phyloP scores from a whole-genome alignment of 1,284 basidiomycete genomes.

The Ceratobasidium sp. region DNA sequence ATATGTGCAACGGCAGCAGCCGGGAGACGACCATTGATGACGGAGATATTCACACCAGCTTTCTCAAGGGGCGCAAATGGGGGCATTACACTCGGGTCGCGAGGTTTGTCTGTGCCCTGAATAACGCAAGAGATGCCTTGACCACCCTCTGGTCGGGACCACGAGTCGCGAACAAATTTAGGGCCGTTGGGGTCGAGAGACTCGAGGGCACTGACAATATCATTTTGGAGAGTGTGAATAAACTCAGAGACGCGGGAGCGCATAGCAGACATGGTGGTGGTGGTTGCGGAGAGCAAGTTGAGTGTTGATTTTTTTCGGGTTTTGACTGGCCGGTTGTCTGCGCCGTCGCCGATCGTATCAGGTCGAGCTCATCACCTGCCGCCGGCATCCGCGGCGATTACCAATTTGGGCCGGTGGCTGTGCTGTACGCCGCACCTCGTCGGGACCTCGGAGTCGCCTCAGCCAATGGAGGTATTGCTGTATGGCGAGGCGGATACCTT shows the following conservation, averaged over 20 bases:
- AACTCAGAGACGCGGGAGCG: constrained; percentile 81
- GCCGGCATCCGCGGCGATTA: no score
- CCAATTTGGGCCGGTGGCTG: no score
- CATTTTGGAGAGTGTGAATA: constrained; percentile 78
- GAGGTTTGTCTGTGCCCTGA: constrained; percentile 59
- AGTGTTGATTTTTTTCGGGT: no score
- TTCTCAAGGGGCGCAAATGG: constrained; percentile 74
- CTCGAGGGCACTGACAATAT: constrained; percentile 83
- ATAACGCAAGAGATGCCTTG: constrained; percentile 90
- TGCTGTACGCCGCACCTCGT: no score
- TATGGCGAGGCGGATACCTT: no score
- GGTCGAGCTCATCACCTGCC: no score
- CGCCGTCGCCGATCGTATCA: no score
- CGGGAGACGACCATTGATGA: constrained; percentile 89
- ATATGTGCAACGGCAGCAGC: constrained; percentile 92
- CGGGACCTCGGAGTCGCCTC: no score
- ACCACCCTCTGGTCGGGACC: constrained; percentile 86
- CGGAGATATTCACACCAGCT: constrained; percentile 93
- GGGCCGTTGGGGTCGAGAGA: constrained; percentile 74
- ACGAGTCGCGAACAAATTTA: constrained; percentile 85
- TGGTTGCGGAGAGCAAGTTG: no score
- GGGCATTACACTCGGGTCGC: constrained; percentile 38
- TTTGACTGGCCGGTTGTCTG: no score
- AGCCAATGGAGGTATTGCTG: no score
- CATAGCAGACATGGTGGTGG: constrained; percentile 57